A percentile compares a stretch with the other conserved stretches of the same genome.
Evolutionary conservation across 495 filamentous ascomycete species (phyloP).

Genomic region (Haplographium delicatum): DNA sequence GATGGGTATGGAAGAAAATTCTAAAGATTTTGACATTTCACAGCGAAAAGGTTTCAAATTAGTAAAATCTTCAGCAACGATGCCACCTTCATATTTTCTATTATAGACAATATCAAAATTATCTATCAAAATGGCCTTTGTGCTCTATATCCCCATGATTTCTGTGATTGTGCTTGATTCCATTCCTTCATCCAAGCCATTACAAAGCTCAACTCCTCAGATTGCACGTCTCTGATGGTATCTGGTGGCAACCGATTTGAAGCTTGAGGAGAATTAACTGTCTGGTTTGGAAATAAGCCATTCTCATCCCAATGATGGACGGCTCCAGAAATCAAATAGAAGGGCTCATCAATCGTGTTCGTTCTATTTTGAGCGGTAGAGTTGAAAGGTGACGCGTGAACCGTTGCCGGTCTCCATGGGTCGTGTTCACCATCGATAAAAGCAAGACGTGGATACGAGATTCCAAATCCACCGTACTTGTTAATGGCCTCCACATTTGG

Average conservation of each 20-base stretch:
- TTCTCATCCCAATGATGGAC: constrained; percentile 75
- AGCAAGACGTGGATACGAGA: constrained; percentile 60
- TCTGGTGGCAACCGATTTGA: constrained; percentile 53
- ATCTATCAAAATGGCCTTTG: no score
- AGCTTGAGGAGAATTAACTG: constrained; percentile 21
- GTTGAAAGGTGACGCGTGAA: constrained; percentile 42
- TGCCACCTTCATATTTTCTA: no score
- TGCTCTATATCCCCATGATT: no score
- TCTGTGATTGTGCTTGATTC: no score
- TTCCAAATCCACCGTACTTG: constrained; percentile 61
- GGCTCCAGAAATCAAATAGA: constrained; percentile 54
- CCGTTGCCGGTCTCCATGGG: constrained; percentile 64
- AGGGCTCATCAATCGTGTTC: constrained; percentile 54
- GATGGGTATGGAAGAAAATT: no score
- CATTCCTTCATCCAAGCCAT: constrained; percentile 60
- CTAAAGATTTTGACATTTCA: no score
- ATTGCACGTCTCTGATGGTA: constrained; percentile 49
- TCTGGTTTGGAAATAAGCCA: constrained; percentile 57
- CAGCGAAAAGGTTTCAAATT: no score
- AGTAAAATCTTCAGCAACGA: no score
- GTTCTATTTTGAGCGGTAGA: constrained; percentile 39
- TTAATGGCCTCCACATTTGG: constrained; percentile 57
- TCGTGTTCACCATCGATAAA: constrained; percentile 64
- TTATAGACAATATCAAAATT: no score
- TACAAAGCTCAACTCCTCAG: constrained; percentile 52